A percentile compares a stretch with the other conserved stretches of the same genome.
Evolutionary conservation across 2,329 filamentous ascomycete genomes (phyloP).

Genomic region (Claviceps spartinae): DNA sequence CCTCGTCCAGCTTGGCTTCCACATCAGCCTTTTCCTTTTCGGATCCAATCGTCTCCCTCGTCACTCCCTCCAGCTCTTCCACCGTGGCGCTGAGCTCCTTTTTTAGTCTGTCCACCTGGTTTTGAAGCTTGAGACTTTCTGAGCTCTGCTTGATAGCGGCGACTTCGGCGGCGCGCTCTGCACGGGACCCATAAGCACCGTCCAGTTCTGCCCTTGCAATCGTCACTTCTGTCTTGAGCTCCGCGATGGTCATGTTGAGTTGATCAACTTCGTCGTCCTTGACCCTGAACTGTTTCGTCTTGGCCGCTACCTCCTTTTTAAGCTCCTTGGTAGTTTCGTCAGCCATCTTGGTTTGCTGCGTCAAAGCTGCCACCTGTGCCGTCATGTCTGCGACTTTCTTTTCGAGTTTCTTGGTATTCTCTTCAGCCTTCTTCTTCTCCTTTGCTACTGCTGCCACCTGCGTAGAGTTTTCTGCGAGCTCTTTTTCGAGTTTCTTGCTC

Average conservation of each 20-base stretch:
- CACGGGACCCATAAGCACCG: constrained; percentile 44
- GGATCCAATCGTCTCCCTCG: constrained; percentile 34
- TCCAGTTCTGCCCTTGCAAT: constrained; percentile 49
- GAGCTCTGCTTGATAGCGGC: constrained; percentile 36
- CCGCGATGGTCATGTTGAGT: constrained; percentile 37
- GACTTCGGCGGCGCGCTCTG: constrained; percentile 44
- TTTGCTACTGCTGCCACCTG: constrained; percentile 16
- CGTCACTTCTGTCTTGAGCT: constrained; percentile 48
- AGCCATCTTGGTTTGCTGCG: constrained; percentile 13
- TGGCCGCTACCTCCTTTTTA: constrained; percentile 15
- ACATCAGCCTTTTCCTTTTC: constrained; percentile 35
- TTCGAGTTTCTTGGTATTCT: constrained; percentile 14
- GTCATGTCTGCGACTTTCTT: constrained; percentile 14
- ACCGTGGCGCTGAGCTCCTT: constrained; percentile 36
- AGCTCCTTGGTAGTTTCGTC: constrained; percentile 16
- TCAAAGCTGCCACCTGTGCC: constrained; percentile 15
- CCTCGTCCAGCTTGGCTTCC: constrained; percentile 24
- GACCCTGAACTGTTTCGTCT: constrained; percentile 30
- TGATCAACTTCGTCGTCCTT: constrained; percentile 38
- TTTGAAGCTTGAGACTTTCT: constrained; percentile 32
- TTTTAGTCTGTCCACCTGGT: constrained; percentile 36
- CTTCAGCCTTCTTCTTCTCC: constrained; percentile 15
- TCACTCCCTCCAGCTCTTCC: constrained; percentile 39
- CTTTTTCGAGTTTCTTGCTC: constrained; percentile 14
- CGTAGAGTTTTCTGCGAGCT: constrained; percentile 7